Percentiles rank a stretch among this genome's conserved stretches.
Conservation (phyloP, 2,329 filamentous ascomycete genomes). For the Aureobasidium leucospermi region DNA sequence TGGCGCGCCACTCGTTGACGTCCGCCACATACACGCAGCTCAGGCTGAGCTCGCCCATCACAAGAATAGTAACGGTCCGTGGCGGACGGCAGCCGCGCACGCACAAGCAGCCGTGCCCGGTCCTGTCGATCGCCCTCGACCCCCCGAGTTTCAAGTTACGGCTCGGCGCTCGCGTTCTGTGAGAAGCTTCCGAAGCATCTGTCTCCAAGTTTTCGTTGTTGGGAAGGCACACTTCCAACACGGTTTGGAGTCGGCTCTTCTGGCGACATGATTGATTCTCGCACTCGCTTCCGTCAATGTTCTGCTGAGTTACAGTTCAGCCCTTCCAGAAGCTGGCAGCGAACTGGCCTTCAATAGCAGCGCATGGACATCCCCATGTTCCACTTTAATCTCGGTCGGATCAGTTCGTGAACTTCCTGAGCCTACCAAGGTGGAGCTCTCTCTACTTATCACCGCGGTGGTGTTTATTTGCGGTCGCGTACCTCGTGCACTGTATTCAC, state of each 20-base stretch:
- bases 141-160: conserved; percentile 14
- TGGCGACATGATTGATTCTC: not conserved
- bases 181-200: not conserved
- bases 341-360: not conserved
- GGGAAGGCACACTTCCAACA: not conserved
- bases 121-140: conserved; percentile 7
- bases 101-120: not conserved
- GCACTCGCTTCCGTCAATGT: not conserved
- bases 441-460: not conserved
- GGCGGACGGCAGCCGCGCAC: conserved; percentile 5
- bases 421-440: conserved; percentile 9
- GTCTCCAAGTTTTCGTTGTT: not conserved
- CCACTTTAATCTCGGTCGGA: conserved; percentile 13
- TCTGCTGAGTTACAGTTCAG: not conserved
- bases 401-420: conserved; percentile 10
- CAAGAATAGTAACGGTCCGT: conserved; percentile 12
- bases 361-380: conserved; percentile 13
- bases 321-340: conserved; percentile 5
- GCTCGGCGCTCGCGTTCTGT: not conserved
- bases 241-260: not conserved
- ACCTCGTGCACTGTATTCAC: not conserved
- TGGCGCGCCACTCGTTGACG: not conserved
- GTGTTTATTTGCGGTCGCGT: conserved; percentile 7
- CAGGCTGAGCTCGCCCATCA: not conserved
- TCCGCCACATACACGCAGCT: conserved; percentile 1